A percentile compares a stretch with the other conserved stretches of the same genome.
These are phyloP conservation scores for Mentha longifolia DNA, from an alignment of 257 asterid species.

Conservation along the genomic window DNA sequence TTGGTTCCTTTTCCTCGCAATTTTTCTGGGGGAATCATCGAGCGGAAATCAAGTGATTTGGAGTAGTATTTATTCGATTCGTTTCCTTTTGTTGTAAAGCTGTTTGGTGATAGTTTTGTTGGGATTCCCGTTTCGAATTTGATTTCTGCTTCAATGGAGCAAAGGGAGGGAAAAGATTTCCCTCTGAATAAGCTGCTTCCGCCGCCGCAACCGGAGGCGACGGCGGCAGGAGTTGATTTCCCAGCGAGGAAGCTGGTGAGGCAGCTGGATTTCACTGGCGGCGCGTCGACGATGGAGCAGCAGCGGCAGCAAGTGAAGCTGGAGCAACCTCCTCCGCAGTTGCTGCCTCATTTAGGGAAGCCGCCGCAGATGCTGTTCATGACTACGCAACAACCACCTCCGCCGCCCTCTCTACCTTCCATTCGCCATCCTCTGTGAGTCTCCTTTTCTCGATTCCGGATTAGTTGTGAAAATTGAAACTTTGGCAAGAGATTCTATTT, in stretches of 20 bases:
- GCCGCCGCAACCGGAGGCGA: slow-evolving; percentile 47
- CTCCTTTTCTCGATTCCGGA: slow-evolving; percentile 24
- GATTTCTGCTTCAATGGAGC: slow-evolving; percentile 56
- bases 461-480: neutral
- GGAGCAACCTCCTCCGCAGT: slow-evolving; percentile 37
- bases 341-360: slow-evolving; percentile 31
- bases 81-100: neutral
- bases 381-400: slow-evolving; percentile 50
- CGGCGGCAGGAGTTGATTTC: slow-evolving; percentile 51
- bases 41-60: slow-evolving; percentile 10
- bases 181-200: slow-evolving; percentile 51
- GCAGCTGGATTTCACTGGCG: slow-evolving; percentile 86
- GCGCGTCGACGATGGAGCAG: slow-evolving; percentile 42
- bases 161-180: slow-evolving; percentile 69
- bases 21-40: neutral
- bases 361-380: slow-evolving; percentile 46
- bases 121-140: slow-evolving; percentile 15
- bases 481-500: neutral
- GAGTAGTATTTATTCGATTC: slow-evolving; percentile 22
- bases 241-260: slow-evolving; percentile 80
- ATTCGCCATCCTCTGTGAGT: slow-evolving; percentile 63
- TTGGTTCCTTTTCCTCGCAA: slow-evolving; percentile 17
- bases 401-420: slow-evolving; percentile 53
- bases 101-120: slow-evolving; percentile 28
- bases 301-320: slow-evolving; percentile 39